Conservation (phyloP, 768 basidiomycete genomes). For the Coprinopsis sp. region DNA sequence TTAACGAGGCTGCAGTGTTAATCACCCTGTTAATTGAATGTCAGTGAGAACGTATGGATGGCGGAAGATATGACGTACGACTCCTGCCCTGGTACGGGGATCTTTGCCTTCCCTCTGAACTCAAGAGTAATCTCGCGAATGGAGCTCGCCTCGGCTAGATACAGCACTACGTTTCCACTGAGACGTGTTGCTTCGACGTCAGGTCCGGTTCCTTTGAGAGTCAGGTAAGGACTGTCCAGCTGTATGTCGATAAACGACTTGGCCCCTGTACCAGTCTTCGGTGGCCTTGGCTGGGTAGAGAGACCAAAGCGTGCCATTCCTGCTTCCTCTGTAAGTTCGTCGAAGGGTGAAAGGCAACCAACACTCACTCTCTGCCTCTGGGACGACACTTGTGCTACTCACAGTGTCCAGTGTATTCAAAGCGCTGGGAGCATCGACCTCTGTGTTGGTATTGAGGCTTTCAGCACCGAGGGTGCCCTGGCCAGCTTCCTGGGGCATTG, state of each 20-base stretch:
- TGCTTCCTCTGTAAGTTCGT: no score
- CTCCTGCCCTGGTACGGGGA: slow-evolving; percentile 56
- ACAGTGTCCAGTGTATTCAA: no score
- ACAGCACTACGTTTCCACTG: slow-evolving; percentile 75
- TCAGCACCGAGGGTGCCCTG: no score
- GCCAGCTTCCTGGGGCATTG: no score
- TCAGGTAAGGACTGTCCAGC: slow-evolving; percentile 64
- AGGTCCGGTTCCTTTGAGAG: slow-evolving; percentile 72
- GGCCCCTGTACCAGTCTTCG: no score
- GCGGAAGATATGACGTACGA: slow-evolving; percentile 40
- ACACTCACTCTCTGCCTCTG: no score
- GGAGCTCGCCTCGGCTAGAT: slow-evolving; percentile 76
- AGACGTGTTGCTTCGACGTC: slow-evolving; percentile 82
- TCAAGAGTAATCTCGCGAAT: slow-evolving; percentile 81
- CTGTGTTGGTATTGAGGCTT: no score
- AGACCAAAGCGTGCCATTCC: no score
- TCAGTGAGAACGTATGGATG: slow-evolving; percentile 11
- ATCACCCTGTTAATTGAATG: slow-evolving; percentile 28
- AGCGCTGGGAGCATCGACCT: no score
- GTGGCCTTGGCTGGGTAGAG: no score
- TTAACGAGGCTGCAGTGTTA: slow-evolving; percentile 42
- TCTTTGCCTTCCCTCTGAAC: slow-evolving; percentile 76
- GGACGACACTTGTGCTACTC: no score
- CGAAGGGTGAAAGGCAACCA: no score
- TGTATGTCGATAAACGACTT: slow-evolving; percentile 67